Base-by-base conservation (phyloP, 139 green algal genomes). In the Coelastrella sp. region DNA sequence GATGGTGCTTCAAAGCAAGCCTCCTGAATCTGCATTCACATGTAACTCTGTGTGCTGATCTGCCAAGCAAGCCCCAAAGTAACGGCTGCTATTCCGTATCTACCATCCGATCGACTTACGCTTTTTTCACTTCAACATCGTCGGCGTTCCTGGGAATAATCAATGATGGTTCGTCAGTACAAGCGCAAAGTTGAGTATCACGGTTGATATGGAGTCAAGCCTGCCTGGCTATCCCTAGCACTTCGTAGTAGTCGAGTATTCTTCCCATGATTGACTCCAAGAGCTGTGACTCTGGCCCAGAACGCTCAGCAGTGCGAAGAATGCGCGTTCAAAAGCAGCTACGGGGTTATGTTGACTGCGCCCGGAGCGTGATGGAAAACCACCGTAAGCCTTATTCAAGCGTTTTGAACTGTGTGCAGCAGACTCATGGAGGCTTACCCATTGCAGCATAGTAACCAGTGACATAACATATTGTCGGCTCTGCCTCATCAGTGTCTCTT, bases 1-100 rank as follows among this genome's bases (percentile, higher is more conserved):
- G 94, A 64, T 97, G 94, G 79, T 93, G 93, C 84, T 94, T 94
- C 3, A 97, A 80, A 2, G 90, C 89, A 5, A 96, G 80, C 15
- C 90, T 92, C 0, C 94, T 88, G 74, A 93, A 96, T 48, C 91
- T 95, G 88, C 78, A 66, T 37, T 63, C 57, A 34, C 5, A 40
- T 17, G 38, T 5, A 30, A 5, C 40, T 4, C 32, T 78, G 23
- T 7, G 8, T 8, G 23, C 2, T 7, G 21, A n/a, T n/a, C n/a
- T 78, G 68, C 27, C 19, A n/a, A 77, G 38, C 21, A 5, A 32
- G 30, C 15, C 17, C 6, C 4, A 3, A 13, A 27, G 21, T 37
- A 5, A 53, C 15, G 35, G 35, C 67, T 76, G 15, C 6, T 57
- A 15, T 30, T 35, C 32, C 7, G 11, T 48, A 13, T 15, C 66